Evolutionary conservation across 2,329 filamentous ascomycete species (phyloP), one percentile per base, ranked within the genome.

Genomic region (Huntiella omanensis): DNA sequence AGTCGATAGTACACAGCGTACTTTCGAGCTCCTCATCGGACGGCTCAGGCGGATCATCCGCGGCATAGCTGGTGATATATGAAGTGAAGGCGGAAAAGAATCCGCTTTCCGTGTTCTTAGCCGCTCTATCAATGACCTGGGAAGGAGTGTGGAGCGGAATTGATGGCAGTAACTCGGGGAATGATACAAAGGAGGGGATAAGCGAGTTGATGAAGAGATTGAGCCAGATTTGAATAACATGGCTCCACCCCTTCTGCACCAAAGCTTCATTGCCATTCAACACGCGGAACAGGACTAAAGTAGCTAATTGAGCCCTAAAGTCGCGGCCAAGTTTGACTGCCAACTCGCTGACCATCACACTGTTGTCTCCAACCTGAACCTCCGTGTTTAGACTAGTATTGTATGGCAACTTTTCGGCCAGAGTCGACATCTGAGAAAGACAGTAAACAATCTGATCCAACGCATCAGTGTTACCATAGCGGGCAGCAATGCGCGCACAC

Each of bases 51-150:
- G 91, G 91, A 57, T 98, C 91, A 60, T 96, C 91, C 8, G 91
- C 92, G 37, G 92, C 91, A 59, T 98, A 96, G 60, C 88, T 96
- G n/a, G 87, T 93, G 32, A 98, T 86, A 56, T 96, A 98, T 4
- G 83, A 93, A 0, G 88, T 92, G 55, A 98, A 84, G 1, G 88
- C 86, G 3, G 87, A 94, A 59, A 98, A 86, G 43, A 98, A 73
- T 4, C 91, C 86, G 2, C 78, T 77, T 22, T 98, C 91, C 49
- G 70, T 75, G 33, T 78, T 69, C 52, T 84, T 82, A 37, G 82
- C 71, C 48, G 79, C 86, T 48, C 88, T 77, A 58, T 96, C 91
- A 53, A 98, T 87, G 42, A 96, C 75, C 57, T 95, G 87, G 7
- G 85, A 91, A 1, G 91, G 87, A 10, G 77, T 84, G 56, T 95